Evolutionary conservation across 75 land plant genomes (phyloP), one percentile per base, ranked within the genome.

Genomic region (Isoetes taiwanensis): DNA sequence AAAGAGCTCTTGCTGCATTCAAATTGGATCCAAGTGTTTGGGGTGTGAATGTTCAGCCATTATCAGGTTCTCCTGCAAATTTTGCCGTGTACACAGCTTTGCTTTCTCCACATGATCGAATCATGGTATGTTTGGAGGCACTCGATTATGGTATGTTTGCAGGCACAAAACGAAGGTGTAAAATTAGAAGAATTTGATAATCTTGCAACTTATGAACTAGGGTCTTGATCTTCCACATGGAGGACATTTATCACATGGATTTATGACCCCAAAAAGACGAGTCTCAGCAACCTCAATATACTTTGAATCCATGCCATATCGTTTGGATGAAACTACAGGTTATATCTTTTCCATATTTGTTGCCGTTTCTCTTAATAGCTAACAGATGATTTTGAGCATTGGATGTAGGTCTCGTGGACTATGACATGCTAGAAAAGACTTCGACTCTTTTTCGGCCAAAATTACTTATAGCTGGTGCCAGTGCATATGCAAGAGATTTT

Each of bases 41-140:
- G 96, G 96, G 90, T 41, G 96, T 89, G 17, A 89, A 82, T 77
- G 96, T 89, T 16, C 96, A 89, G 59, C 90, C 96, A 35, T 71
- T 81, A 34, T 89, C 96, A 34, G 96, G 96, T 20, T 81, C 86
- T 34, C 96, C 96, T 28, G 96, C 96, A 43, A 90, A 85, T 64
- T 90, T 90, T 72, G 90, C 74, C 43, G 96, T 82, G 28, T 90
- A 85, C 54, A 90, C 90, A 48, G 96, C 90, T 27, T 60, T 90
- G 50, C 81, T 85, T 50, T 77, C 66, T 19, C 96, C 96, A 40
- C 96, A 85, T 76, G 96, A 90, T 56, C 67, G 90, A n/a, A 84
- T 89, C 20, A 87, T 87, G 94, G 90, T 85, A 62, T 17, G 71
- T 54, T 16, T n/a, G 39, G 2, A 19, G 17, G n/a, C n/a, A n/a